These are phyloP conservation scores for Trichoderma breve DNA, from an alignment of 2,329 filamentous ascomycete species.

Conservation along the genomic window DNA sequence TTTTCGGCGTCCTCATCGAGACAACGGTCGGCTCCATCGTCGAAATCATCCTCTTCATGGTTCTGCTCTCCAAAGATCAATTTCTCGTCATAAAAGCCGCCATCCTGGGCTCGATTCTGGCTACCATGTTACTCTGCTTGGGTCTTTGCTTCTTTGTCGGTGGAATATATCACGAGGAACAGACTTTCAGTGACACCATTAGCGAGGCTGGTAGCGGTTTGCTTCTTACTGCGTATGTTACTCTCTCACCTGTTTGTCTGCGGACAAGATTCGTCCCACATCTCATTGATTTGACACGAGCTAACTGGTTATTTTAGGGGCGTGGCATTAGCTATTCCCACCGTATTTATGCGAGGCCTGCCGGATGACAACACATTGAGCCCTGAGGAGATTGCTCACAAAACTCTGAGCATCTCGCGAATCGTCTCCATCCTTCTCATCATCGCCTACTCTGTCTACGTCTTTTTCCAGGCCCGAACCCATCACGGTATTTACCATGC, in stretches of 20 bases:
- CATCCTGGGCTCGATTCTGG: constrained; percentile 78
- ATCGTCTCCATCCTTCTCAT: constrained; percentile 55
- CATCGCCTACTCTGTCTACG: constrained; percentile 58
- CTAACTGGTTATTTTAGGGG: constrained; percentile 1
- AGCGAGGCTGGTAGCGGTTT: constrained; percentile 70
- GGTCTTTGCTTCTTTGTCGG: constrained; percentile 78
- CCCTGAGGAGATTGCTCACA: constrained; percentile 43
- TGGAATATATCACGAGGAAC: constrained; percentile 64
- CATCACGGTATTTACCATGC: constrained; percentile 76
- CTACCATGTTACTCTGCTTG: constrained; percentile 76
- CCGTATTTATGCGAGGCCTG: constrained; percentile 4
- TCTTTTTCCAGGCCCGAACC: constrained; percentile 72
- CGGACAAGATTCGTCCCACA: not conserved
- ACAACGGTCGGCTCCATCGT: constrained; percentile 63
- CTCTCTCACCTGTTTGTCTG: not conserved
- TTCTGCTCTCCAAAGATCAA: constrained; percentile 57
- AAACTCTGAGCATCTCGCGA: constrained; percentile 65
- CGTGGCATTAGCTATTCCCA: constrained; percentile 4
- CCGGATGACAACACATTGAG: constrained; percentile 33
- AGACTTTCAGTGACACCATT: constrained; percentile 71
- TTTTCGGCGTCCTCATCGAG: constrained; percentile 52
- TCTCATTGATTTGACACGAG: not conserved
- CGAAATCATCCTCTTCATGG: constrained; percentile 80
- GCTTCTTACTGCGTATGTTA: constrained; percentile 17
- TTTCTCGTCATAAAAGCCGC: constrained; percentile 78